Conservation (phyloP, 176 grass and related monocot species). For the Hsuehochloa calcarea region DNA sequence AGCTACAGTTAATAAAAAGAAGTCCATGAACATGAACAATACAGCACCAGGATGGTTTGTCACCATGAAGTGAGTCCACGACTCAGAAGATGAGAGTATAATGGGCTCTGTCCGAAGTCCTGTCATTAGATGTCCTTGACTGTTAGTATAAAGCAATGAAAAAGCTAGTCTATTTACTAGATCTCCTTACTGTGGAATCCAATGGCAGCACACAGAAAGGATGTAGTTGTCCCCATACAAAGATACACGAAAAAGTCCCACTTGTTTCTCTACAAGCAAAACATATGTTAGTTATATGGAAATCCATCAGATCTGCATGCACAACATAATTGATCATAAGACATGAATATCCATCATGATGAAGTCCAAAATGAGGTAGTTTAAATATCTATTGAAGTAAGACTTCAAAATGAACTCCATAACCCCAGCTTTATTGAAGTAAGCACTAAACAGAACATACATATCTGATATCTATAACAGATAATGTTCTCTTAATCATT, state of each 20-base stretch:
- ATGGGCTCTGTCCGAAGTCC: slow-evolving; percentile 79
- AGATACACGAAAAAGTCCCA: slow-evolving; percentile 93
- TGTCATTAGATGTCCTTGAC: slow-evolving; percentile 39
- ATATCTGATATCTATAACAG: background rate
- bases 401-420: slow-evolving; percentile 12
- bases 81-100: slow-evolving; percentile 52
- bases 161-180: background rate
- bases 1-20: slow-evolving; percentile 62
- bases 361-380: background rate
- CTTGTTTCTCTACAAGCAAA: slow-evolving; percentile 74
- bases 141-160: slow-evolving; percentile 32
- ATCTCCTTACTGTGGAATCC: slow-evolving; percentile 77
- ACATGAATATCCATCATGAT: background rate
- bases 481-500: background rate
- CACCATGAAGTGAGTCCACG: slow-evolving; percentile 78
- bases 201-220: slow-evolving; percentile 54
- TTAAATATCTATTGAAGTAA: slow-evolving; percentile 14
- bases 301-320: background rate
- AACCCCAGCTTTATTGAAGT: background rate
- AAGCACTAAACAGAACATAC: background rate
- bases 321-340: slow-evolving; percentile 13
- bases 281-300: slow-evolving; percentile 1
- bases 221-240: slow-evolving; percentile 73
- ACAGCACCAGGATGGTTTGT: slow-evolving; percentile 71
- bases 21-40: slow-evolving; percentile 76